Conservation (phyloP, 2,329 filamentous ascomycete species). For the Chaetomium sp. region DNA sequence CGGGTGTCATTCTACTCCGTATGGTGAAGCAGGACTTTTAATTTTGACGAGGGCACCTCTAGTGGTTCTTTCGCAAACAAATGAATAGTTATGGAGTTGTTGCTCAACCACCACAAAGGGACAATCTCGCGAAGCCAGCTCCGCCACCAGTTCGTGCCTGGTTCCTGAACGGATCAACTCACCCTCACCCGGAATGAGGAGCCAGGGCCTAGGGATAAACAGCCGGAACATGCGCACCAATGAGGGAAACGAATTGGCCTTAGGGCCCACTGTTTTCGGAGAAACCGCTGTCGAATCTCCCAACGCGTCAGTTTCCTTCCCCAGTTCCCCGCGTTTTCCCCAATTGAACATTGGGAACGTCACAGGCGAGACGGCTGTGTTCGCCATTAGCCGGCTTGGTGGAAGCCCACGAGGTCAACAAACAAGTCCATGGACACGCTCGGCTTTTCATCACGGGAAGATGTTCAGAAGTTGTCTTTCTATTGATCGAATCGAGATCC, state of each 20-base stretch:
- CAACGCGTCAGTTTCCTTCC: not conserved
- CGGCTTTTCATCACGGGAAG: not conserved
- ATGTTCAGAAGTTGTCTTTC: not conserved
- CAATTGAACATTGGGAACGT: too few species aligned
- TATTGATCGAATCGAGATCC: not conserved
- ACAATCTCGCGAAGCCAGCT: too few species aligned
- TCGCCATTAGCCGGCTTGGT: not conserved
- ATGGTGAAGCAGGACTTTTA: too few species aligned
- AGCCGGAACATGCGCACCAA: constrained; percentile 5
- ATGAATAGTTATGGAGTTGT: too few species aligned
- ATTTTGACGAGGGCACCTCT: too few species aligned
- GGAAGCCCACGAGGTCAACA: not conserved
- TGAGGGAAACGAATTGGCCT: not conserved
- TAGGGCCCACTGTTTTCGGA: not conserved
- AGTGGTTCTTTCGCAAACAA: too few species aligned
- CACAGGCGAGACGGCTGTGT: not conserved
- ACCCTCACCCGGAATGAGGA: not conserved
- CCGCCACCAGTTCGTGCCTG: not conserved
- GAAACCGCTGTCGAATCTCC: not conserved
- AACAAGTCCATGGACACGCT: not conserved
- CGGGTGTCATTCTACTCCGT: too few species aligned
- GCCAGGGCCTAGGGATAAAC: not conserved
- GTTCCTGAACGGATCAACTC: not conserved
- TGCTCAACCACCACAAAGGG: too few species aligned
- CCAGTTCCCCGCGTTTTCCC: not conserved